These are phyloP conservation scores for Cercophora newfieldiana DNA, from an alignment of 495 filamentous ascomycete genomes.

Conservation along the genomic window DNA sequence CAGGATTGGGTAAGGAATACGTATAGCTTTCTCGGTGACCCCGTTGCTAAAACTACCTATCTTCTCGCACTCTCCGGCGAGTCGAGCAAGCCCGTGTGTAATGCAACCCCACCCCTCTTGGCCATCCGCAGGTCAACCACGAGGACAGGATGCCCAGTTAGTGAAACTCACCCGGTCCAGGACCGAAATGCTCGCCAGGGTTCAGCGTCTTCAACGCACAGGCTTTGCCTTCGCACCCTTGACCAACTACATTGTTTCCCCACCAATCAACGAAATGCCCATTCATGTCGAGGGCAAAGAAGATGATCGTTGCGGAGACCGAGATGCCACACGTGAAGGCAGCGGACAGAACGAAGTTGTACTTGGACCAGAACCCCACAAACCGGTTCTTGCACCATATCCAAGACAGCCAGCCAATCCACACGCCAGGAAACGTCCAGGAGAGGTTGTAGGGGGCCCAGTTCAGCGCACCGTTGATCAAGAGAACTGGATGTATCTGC, in stretches of 20 bases:
- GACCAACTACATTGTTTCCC: slow-evolving; percentile 35
- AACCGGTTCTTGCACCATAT: slow-evolving; percentile 40
- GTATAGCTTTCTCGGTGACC: too few relatives aligned
- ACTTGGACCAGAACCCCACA: slow-evolving; percentile 28
- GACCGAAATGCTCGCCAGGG: slow-evolving; percentile 40
- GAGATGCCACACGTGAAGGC: slow-evolving; percentile 37
- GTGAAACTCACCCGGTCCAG: slow-evolving; percentile 36
- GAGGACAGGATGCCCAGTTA: slow-evolving; percentile 9
- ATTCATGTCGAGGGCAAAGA: slow-evolving; percentile 36
- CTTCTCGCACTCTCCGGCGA: neutral
- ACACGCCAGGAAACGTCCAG: slow-evolving; percentile 36
- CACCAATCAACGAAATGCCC: slow-evolving; percentile 36
- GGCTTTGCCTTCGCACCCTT: slow-evolving; percentile 35
- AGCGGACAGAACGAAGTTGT: slow-evolving; percentile 40
- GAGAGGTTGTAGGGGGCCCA: slow-evolving; percentile 41
- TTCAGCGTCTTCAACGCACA: slow-evolving; percentile 30
- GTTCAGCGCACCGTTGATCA: slow-evolving; percentile 34
- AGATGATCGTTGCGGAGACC: slow-evolving; percentile 39
- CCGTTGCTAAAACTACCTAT: too few relatives aligned
- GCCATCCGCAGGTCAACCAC: too few relatives aligned
- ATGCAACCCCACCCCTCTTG: too few relatives aligned
- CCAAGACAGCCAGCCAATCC: slow-evolving; percentile 40
- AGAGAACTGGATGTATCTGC: slow-evolving; percentile 38
- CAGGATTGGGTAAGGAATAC: too few relatives aligned
- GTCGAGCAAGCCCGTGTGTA: too few relatives aligned